phyloP scores from a whole-genome alignment of 768 basidiomycete species.

The Gymnopilus dilepis region DNA sequence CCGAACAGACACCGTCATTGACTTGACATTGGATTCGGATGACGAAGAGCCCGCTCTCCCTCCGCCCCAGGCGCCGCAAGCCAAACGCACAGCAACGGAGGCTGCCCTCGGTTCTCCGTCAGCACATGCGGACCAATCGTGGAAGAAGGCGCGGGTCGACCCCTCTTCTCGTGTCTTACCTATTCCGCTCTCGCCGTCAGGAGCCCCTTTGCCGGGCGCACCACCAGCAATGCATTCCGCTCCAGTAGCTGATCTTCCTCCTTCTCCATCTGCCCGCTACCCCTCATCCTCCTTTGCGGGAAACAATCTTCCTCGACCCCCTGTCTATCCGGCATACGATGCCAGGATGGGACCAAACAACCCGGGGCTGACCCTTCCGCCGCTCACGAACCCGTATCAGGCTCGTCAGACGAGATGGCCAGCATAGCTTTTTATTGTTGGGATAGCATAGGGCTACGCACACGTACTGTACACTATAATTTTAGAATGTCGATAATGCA shows the following conservation, averaged over 20 bases:
- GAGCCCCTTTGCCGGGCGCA: constrained; percentile 14
- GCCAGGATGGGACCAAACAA: constrained; percentile 19
- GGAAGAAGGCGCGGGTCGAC: constrained; percentile 68
- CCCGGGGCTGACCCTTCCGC: constrained; percentile 30
- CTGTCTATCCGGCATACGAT: constrained; percentile 13
- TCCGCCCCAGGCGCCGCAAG: constrained; percentile 29
- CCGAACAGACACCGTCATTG: constrained; percentile 58
- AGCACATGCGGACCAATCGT: constrained; percentile 63
- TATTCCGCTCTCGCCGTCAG: constrained; percentile 9
- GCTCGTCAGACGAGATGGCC: constrained; percentile 25
- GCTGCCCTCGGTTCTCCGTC: constrained; percentile 48
- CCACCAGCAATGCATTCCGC: constrained; percentile 20
- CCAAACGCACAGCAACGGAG: constrained; percentile 67
- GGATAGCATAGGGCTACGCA: constrained; percentile 4
- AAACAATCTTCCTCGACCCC: constrained; percentile 26
- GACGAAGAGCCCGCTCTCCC: constrained; percentile 57
- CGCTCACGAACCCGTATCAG: constrained; percentile 25
- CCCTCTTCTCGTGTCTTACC: constrained; percentile 23
- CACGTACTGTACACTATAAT: constrained; percentile 18
- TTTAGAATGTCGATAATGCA: constrained; percentile 9
- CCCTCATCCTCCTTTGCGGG: constrained; percentile 25
- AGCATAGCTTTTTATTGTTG: background rate
- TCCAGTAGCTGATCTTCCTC: constrained; percentile 21
- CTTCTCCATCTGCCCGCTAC: constrained; percentile 29
- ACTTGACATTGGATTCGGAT: constrained; percentile 82